Evolutionary conservation across 257 asterid genomes (phyloP), one percentile per base, ranked within the genome.

Genomic region (Fraxinus anomala): DNA sequence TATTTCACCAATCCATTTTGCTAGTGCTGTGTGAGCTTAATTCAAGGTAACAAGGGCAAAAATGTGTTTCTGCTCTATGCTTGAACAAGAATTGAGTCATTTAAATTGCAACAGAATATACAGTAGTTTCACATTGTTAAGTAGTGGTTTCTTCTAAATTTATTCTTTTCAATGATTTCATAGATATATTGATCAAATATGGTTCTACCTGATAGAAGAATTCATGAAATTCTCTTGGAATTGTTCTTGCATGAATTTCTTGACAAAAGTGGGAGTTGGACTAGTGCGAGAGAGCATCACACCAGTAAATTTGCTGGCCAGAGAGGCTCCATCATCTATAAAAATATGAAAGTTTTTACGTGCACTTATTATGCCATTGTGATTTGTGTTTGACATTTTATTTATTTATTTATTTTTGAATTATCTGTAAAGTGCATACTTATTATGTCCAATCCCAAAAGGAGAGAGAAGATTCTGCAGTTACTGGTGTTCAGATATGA

Each of bases 1-100:
- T 56, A 71, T 76, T 77, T 84, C 72, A 56, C 9, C 47, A 28
- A 47, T 71, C 49, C 51, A 65, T 66, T 26, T 68, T 76, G 51
- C 36, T 56, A 76, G 70, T 54, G 51, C 21, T 34, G 19, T 42
- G 34, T 44, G 11, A 24, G 73, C 75, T 73, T 24, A 28, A 26
- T 63, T 63, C 4, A 63, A 63, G 34, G 21, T 73, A 37, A 72
- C 5, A 12, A 26, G 17, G 7, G 34, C 69, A 24, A 63, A 63
- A 10, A 63, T 23, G 33, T 63, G 36, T 24, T 26, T 69, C 54
- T 76, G 6, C 23, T 54, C 63, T 31, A 8, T 63, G 28, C 44
- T 39, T 63, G 72, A 73, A 36, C 39, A n/a, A 72, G 76, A 66
- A 34, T 7, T 6, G 51, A 73, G 17, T 69, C 51, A 80, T 78